A percentile compares a stretch with the other conserved stretches of the same genome.
Conservation (phyloP, 768 basidiomycete species). For the Pleurotus ostreatus region DNA sequence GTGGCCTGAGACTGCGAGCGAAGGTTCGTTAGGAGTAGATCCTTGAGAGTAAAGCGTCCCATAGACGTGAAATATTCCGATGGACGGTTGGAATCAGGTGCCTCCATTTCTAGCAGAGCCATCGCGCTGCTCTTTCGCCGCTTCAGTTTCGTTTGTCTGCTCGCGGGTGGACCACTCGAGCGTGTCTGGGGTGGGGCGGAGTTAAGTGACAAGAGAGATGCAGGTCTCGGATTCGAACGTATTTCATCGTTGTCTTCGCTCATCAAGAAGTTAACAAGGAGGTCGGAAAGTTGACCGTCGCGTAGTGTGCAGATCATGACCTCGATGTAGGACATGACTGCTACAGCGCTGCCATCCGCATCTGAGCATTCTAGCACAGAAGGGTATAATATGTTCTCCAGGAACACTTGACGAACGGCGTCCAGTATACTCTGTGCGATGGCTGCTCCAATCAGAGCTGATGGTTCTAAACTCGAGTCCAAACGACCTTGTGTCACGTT, state of each 20-base stretch:
- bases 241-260: slow-evolving; percentile 80
- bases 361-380: slow-evolving; percentile 92
- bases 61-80: slow-evolving; percentile 85
- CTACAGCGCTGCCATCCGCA: slow-evolving; percentile 90
- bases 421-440: slow-evolving; percentile 83
- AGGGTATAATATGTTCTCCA: slow-evolving; percentile 91
- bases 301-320: slow-evolving; percentile 77
- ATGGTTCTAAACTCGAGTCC: slow-evolving; percentile 39
- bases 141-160: slow-evolving; percentile 43
- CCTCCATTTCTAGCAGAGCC: slow-evolving; percentile 84
- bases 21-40: slow-evolving; percentile 79
- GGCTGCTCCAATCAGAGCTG: slow-evolving; percentile 68
- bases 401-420: slow-evolving; percentile 79
- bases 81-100: slow-evolving; percentile 62
- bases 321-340: slow-evolving; percentile 94
- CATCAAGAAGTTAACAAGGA: slow-evolving; percentile 75
- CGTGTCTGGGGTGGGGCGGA: slow-evolving; percentile 28
- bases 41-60: slow-evolving; percentile 89
- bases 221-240: slow-evolving; percentile 34
- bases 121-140: slow-evolving; percentile 86
- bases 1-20: slow-evolving; percentile 62
- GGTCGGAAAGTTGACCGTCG: slow-evolving; percentile 61
- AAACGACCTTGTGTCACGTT: slow-evolving; percentile 44
- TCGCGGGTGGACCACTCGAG: slow-evolving; percentile 18
- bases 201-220: slow-evolving; percentile 40